These are phyloP conservation scores for Pluteus cervinus DNA, from an alignment of 768 basidiomycete genomes.

Conservation along the genomic window DNA sequence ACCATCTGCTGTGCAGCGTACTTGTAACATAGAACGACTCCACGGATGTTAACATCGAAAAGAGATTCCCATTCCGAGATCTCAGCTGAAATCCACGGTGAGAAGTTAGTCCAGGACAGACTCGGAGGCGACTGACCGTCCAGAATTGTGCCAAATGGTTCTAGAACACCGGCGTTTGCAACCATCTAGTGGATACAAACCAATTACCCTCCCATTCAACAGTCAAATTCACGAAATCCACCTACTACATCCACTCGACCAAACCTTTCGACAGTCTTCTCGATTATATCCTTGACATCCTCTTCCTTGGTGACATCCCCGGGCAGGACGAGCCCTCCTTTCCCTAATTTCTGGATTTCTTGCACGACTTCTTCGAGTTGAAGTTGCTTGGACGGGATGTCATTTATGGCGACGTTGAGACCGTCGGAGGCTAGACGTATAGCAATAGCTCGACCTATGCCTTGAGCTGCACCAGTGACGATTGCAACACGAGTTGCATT, in stretches of 20 bases:
- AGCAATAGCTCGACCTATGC: slow-evolving; percentile 6
- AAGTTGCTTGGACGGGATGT: neutral
- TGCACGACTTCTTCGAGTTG: slow-evolving; percentile 14
- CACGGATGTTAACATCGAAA: slow-evolving; percentile 28
- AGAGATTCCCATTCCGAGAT: slow-evolving; percentile 24
- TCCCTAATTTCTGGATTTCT: slow-evolving; percentile 15
- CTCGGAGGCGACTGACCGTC: slow-evolving; percentile 15
- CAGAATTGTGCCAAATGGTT: slow-evolving; percentile 12
- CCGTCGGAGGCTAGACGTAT: slow-evolving; percentile 8
- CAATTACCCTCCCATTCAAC: neutral
- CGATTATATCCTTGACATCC: slow-evolving; percentile 29
- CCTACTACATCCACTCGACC: slow-evolving; percentile 20
- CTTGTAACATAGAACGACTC: slow-evolving; percentile 34
- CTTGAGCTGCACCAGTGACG: slow-evolving; percentile 6
- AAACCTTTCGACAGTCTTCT: slow-evolving; percentile 25
- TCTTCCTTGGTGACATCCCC: slow-evolving; percentile 30
- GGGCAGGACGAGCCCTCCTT: slow-evolving; percentile 12
- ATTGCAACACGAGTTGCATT: slow-evolving; percentile 5
- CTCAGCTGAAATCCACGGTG: slow-evolving; percentile 11
- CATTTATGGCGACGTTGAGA: slow-evolving; percentile 3
- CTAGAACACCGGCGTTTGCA: slow-evolving; percentile 23
- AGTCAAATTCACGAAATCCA: neutral
- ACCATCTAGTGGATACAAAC: slow-evolving; percentile 26
- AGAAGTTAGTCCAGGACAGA: neutral
- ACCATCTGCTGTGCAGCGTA: slow-evolving; percentile 38